Base-by-base conservation (phyloP, 257 asterid genomes). In the Gentiana straminea region DNA sequence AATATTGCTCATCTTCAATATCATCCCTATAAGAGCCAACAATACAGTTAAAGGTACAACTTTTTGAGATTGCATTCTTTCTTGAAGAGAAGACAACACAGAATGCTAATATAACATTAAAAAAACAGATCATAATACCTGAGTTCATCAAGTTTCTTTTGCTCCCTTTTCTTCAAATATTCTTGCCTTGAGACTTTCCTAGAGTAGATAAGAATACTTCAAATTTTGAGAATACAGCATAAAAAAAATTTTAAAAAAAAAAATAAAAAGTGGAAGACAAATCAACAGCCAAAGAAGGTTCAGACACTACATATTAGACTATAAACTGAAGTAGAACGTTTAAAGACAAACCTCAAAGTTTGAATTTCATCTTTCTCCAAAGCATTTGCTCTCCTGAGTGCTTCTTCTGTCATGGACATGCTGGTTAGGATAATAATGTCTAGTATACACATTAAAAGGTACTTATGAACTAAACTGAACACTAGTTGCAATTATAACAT, bases 151-250 rank as follows among this genome's bases (percentile, higher is more conserved):
- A 89, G 69, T 71, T 86, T 89, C 78, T 86, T 84, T 52, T 84
- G 90, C 89, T 89, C 97, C 73, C 97, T 73, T 75, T 86, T 84
- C 94, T 89, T 86, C 68, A 89, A 67, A 66, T 89, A 89, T 67
- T 84, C 94, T 70, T 82, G 95, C 68, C 97, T 79, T 52, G 97
- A 89, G 67, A 70, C 77, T 69, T 76, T 83, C 78, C 94, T 83
- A 78, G 61, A 49, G 58, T 51, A 39, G 7, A 68, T 36, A 51
- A 57, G 34, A 57, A 57, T 38, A 35, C 60, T 34, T 10, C 36
- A 38, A 43, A 39, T 38, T 9, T 57, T 32, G 35, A 57, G 2
- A 39, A 33, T 44, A 39, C 32, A 44, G 3, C 60, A 32, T 35
- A 13, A 32, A 45, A 51, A 44, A 41, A 41, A 2, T 41, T 11